A percentile compares a stretch with the other conserved stretches of the same genome.
Evolutionary conservation across 345 rosid genomes (phyloP).

Genomic region (Eutrema yunnanense): DNA sequence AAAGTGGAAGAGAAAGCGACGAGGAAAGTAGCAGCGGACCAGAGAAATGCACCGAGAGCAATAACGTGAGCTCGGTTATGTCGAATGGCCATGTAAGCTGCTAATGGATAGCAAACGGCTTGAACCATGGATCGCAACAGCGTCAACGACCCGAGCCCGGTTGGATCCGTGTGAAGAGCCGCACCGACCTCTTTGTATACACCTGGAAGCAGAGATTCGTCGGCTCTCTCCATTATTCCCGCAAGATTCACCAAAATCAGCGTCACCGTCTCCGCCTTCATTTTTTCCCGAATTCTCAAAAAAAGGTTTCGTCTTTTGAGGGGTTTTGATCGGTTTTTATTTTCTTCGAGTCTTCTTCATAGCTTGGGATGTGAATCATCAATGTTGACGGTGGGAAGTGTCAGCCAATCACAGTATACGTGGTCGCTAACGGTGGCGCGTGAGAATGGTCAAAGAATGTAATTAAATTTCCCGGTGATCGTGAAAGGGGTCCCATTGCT

Average conservation of each 20-base stretch:
- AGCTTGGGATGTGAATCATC: constrained; percentile 6
- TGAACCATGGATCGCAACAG: constrained; percentile 64
- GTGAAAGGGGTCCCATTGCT: background rate
- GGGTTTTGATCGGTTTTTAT: background rate
- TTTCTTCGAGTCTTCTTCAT: background rate
- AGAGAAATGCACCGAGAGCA: constrained; percentile 61
- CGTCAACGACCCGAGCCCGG: constrained; percentile 74
- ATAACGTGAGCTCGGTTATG: constrained; percentile 65
- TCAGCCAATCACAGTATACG: background rate
- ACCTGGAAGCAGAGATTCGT: constrained; percentile 80
- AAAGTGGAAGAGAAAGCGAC: constrained; percentile 59
- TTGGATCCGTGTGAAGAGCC: constrained; percentile 74
- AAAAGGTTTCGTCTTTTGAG: background rate
- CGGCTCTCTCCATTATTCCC: constrained; percentile 88
- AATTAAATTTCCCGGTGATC: background rate
- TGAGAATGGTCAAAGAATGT: constrained; percentile 12
- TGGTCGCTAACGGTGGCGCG: constrained; percentile 27
- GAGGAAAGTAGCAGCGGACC: constrained; percentile 65
- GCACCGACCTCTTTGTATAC: constrained; percentile 92
- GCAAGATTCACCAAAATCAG: constrained; percentile 78
- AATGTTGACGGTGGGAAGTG: constrained; percentile 2
- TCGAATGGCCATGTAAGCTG: constrained; percentile 45
- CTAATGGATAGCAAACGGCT: constrained; percentile 51
- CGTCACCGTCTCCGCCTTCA: constrained; percentile 65
- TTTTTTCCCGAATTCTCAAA: background rate